phyloP scores from a whole-genome alignment of 495 filamentous ascomycete species.

The Hypomontagnella submonticulosa region DNA sequence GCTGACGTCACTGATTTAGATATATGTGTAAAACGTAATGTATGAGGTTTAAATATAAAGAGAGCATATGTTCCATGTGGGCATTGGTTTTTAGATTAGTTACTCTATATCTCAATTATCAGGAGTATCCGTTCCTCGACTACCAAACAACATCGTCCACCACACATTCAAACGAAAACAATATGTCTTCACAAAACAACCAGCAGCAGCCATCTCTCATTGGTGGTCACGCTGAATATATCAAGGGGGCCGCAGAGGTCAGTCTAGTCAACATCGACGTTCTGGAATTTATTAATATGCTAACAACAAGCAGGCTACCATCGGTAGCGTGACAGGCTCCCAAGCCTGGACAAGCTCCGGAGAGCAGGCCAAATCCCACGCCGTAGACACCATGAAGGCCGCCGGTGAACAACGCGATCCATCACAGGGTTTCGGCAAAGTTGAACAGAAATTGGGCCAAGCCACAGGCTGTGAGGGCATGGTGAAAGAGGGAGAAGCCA shows the following conservation, averaged over 20 bases:
- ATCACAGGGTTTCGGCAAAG: conserved; percentile 54
- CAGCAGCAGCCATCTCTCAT: conserved; percentile 54
- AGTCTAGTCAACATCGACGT: background rate
- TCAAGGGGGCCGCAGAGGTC: conserved; percentile 62
- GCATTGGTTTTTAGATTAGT: background rate
- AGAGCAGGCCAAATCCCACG: conserved; percentile 59
- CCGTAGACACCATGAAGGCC: conserved; percentile 53
- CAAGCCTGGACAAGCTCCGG: conserved; percentile 58
- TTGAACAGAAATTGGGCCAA: conserved; percentile 57
- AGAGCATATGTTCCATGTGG: conserved; percentile 1
- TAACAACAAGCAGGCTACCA: conserved; percentile 46
- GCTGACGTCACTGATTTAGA: conserved; percentile 36
- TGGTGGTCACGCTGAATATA: conserved; percentile 57
- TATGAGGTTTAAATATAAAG: conserved; percentile 11
- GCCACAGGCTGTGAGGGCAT: conserved; percentile 60
- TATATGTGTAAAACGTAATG: background rate
- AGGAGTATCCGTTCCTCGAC: background rate
- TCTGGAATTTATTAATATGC: background rate
- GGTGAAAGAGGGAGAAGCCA: conserved; percentile 56
- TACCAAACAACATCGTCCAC: background rate
- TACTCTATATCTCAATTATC: background rate
- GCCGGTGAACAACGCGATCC: conserved; percentile 56
- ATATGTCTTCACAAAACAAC: conserved; percentile 46
- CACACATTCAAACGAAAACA: background rate
- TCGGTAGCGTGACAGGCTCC: conserved; percentile 56